Percentiles rank a stretch among this genome's conserved stretches.
phyloP scores from a whole-genome alignment of 2,329 filamentous ascomycete genomes.

The Penicillium sp. region DNA sequence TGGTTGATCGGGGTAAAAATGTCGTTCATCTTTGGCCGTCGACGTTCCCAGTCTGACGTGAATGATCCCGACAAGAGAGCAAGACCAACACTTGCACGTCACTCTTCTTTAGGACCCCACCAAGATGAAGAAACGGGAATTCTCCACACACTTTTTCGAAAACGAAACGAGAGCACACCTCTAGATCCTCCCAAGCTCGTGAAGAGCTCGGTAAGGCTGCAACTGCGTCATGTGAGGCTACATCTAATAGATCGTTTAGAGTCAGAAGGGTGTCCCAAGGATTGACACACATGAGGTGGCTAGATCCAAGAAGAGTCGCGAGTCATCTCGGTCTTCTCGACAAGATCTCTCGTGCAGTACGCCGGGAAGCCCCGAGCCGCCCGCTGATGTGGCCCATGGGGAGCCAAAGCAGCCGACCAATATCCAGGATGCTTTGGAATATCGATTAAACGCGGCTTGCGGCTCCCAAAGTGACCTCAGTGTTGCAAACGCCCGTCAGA shows the following conservation, averaged over 20 bases:
- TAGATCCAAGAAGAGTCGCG: background rate
- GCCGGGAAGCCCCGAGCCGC: constrained; percentile 5
- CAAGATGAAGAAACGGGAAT: constrained; percentile 7
- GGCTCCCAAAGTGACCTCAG: background rate
- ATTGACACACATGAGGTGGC: background rate
- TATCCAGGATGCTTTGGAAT: constrained; percentile 27
- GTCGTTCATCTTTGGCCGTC: constrained; percentile 29
- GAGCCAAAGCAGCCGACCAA: constrained; percentile 30
- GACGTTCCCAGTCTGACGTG: constrained; percentile 25
- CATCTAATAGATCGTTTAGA: constrained; percentile 1
- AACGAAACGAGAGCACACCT: constrained; percentile 12
- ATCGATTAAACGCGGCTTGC: constrained; percentile 15
- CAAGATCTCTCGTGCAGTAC: constrained; percentile 2
- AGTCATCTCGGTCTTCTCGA: constrained; percentile 1
- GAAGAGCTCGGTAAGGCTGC: constrained; percentile 3
- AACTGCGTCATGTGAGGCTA: background rate
- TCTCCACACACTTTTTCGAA: constrained; percentile 26
- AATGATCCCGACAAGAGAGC: constrained; percentile 7
- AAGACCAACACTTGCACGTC: constrained; percentile 9
- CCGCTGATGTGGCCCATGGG: constrained; percentile 7
- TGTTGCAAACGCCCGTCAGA: background rate
- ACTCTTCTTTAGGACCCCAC: constrained; percentile 1
- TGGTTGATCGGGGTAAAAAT: constrained; percentile 6
- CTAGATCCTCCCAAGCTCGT: background rate
- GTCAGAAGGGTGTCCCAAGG: background rate